phyloP scores from a whole-genome alignment of 805 yeast genomes.

The Clavispora vitiphila region DNA sequence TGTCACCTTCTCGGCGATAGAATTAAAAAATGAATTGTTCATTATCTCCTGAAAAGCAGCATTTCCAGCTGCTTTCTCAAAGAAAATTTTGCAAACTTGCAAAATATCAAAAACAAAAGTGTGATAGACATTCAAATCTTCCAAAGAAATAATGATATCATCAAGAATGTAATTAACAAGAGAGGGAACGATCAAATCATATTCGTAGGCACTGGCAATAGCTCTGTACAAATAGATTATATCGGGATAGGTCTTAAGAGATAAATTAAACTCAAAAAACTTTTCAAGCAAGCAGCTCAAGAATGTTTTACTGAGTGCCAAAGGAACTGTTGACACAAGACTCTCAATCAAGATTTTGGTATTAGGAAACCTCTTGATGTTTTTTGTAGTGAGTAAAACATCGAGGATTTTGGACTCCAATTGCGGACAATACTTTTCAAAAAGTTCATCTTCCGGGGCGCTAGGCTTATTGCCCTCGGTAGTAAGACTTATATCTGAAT shows the following conservation, averaged over 20 bases:
- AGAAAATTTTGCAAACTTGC: conserved; percentile 17
- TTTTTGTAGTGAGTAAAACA: conserved; percentile 18
- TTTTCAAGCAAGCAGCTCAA: conserved; percentile 14
- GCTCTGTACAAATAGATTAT: conserved; percentile 23
- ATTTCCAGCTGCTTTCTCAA: conserved; percentile 5
- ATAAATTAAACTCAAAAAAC: conserved; percentile 16
- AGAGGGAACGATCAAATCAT: conserved; percentile 12
- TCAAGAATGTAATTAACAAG: conserved; percentile 18
- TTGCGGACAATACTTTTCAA: conserved; percentile 3
- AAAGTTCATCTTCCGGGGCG: not conserved
- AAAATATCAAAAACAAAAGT: conserved; percentile 26
- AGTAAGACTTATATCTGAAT: conserved; percentile 39
- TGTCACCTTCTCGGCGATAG: conserved; percentile 10
- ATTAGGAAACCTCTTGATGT: conserved; percentile 18
- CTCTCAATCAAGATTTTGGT: conserved; percentile 25
- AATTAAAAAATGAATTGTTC: conserved; percentile 13
- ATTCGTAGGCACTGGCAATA: conserved; percentile 16
- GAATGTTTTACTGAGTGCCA: conserved; percentile 14
- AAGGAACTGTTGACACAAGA: conserved; percentile 16
- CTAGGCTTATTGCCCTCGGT: conserved; percentile 11
- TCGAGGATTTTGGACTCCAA: conserved; percentile 24
- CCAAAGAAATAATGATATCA: conserved; percentile 21
- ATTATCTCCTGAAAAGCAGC: conserved; percentile 3
- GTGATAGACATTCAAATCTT: conserved; percentile 21
- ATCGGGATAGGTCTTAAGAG: conserved; percentile 22